Evolutionary conservation across 1,284 basidiomycete species (phyloP).

Genomic region (Trichosporon ovoides): DNA sequence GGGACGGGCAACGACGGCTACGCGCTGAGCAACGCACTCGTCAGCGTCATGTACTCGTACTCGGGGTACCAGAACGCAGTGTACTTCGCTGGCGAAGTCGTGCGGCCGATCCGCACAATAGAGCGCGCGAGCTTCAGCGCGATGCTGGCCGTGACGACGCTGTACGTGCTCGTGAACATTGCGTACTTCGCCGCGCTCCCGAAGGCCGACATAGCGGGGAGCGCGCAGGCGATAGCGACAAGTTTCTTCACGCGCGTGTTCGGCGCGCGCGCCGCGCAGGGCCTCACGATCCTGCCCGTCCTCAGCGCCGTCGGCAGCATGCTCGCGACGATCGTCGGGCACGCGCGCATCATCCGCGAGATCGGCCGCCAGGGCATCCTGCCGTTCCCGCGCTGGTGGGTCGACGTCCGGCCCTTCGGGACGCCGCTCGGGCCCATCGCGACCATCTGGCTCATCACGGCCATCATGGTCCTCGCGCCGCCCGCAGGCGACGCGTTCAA

Average conservation of each 20-base stretch:
- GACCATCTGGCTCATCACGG: slow-evolving; percentile 52
- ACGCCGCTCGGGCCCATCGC: slow-evolving; percentile 50
- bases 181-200: slow-evolving; percentile 50
- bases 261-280: slow-evolving; percentile 40
- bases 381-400: slow-evolving; percentile 40
- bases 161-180: slow-evolving; percentile 37
- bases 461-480: slow-evolving; percentile 56
- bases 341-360: slow-evolving; percentile 50
- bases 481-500: slow-evolving; percentile 57
- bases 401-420: slow-evolving; percentile 36
- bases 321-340: slow-evolving; percentile 22
- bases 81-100: slow-evolving; percentile 53
- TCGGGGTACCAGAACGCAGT: slow-evolving; percentile 52
- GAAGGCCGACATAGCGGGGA: slow-evolving; percentile 33
- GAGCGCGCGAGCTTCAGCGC: slow-evolving; percentile 28
- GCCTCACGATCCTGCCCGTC: slow-evolving; percentile 37
- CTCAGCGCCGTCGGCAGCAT: slow-evolving; percentile 44
- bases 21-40: slow-evolving; percentile 47
- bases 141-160: slow-evolving; percentile 26
- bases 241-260: slow-evolving; percentile 46
- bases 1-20: slow-evolving; percentile 52
- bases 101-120: slow-evolving; percentile 35
- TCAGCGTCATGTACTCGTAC: slow-evolving; percentile 20
- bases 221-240: slow-evolving; percentile 39
- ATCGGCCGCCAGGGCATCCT: slow-evolving; percentile 44